Evolutionary conservation across 495 filamentous ascomycete species (phyloP).

Genomic region (Neurospora cerealis): DNA sequence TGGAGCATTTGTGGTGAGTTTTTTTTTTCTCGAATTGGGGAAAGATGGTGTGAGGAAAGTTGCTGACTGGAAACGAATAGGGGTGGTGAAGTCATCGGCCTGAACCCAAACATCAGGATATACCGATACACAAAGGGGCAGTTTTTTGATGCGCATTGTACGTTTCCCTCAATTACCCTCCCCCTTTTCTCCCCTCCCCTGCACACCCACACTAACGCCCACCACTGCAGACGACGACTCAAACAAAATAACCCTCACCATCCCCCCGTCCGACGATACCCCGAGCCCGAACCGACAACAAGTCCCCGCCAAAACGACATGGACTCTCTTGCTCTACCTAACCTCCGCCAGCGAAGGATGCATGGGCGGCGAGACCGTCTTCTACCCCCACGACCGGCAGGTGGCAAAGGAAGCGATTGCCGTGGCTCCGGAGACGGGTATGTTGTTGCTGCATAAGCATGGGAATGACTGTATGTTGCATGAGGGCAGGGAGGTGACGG

Average conservation of each 20-base stretch:
- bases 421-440: slow-evolving; percentile 66
- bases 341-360: slow-evolving; percentile 59
- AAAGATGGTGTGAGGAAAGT: not conserved
- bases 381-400: slow-evolving; percentile 65
- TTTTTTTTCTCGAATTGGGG: not conserved
- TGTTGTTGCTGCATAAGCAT: slow-evolving; percentile 81
- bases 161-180: slow-evolving; percentile 17
- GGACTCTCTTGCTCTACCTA: slow-evolving; percentile 86
- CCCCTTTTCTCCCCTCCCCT: not conserved
- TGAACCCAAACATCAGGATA: slow-evolving; percentile 83
- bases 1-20: slow-evolving; percentile 25
- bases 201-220: not conserved
- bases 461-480: slow-evolving; percentile 84
- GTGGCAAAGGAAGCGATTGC: slow-evolving; percentile 50
- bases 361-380: slow-evolving; percentile 79
- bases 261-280: slow-evolving; percentile 23
- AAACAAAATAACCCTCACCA: slow-evolving; percentile 50
- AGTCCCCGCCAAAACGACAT: slow-evolving; percentile 70
- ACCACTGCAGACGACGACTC: slow-evolving; percentile 61
- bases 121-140: slow-evolving; percentile 85
- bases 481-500: slow-evolving; percentile 68
- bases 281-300: not conserved
- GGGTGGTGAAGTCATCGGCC: slow-evolving; percentile 76
- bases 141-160: slow-evolving; percentile 85
- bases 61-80: slow-evolving; percentile 29